Conservation (phyloP, 139 green algal species). For the Asterochloris sp. region DNA sequence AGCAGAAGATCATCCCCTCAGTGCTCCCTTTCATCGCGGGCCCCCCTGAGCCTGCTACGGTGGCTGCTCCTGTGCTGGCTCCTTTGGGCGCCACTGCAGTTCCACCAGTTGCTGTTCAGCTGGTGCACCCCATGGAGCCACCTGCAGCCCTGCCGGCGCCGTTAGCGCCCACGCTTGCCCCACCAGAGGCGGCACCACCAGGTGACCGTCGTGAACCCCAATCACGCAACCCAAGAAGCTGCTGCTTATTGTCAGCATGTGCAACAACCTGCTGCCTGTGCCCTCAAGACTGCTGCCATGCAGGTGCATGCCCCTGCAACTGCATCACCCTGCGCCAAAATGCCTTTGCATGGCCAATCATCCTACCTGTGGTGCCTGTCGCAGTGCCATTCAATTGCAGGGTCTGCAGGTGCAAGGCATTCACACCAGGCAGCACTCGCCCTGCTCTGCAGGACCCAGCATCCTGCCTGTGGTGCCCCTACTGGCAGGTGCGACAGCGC, state of each 20-base stretch:
- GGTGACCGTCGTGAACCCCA: not conserved
- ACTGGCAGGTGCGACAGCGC: not conserved
- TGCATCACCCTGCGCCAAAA: not conserved
- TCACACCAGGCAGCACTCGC: not conserved
- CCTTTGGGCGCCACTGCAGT: not conserved
- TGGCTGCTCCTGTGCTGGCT: not conserved
- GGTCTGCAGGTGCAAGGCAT: not conserved
- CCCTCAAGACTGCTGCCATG: not conserved
- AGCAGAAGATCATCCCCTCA: too few relatives aligned
- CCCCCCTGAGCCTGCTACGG: not conserved
- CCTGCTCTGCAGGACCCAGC: not conserved
- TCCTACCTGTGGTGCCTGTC: not conserved
- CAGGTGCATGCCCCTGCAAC: not conserved
- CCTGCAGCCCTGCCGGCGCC: not conserved
- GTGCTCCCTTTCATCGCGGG: not conserved
- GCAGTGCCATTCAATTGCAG: not conserved
- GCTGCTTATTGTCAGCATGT: not conserved
- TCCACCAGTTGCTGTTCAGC: not conserved
- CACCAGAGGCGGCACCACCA: not conserved
- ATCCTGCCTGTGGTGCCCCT: not conserved
- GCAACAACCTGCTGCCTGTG: too few relatives aligned
- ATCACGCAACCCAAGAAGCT: not conserved
- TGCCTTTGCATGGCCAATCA: not conserved
- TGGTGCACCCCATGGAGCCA: not conserved
- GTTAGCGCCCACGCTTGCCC: not conserved